These are phyloP conservation scores for Aspergillus jensenii DNA, from an alignment of 2,329 filamentous ascomycete genomes.

Conservation along the genomic window DNA sequence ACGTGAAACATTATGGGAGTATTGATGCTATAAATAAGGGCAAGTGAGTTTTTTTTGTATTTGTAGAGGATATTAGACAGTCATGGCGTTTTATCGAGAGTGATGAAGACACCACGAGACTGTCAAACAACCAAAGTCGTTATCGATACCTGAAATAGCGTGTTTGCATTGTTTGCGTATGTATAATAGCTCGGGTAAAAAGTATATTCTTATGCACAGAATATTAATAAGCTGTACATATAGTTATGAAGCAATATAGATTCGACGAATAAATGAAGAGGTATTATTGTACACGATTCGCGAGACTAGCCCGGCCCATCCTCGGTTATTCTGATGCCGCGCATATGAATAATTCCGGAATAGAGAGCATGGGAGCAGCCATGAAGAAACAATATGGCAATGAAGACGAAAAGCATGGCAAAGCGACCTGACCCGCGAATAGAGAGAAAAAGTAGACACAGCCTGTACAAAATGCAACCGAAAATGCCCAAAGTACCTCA, in stretches of 20 bases:
- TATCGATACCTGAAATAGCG: not conserved
- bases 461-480: conserved; percentile 7
- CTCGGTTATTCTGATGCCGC: not conserved
- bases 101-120: not conserved
- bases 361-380: not conserved
- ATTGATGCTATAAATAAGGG: not conserved
- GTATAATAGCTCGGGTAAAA: not conserved
- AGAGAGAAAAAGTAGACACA: conserved; percentile 5
- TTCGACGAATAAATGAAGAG: not conserved
- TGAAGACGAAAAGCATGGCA: not conserved
- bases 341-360: not conserved
- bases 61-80: not conserved
- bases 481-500: conserved; percentile 24
- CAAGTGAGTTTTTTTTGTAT: not conserved
- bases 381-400: not conserved
- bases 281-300: not conserved
- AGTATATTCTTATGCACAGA: not conserved
- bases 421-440: not conserved
- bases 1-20: conserved; percentile 65
- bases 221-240: not conserved
- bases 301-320: not conserved
- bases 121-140: not conserved
- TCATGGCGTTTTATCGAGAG: not conserved
- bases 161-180: not conserved
- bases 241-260: not conserved